These are phyloP conservation scores for Ormosia semicastrata DNA, from an alignment of 306 rosid species.

Conservation along the genomic window DNA sequence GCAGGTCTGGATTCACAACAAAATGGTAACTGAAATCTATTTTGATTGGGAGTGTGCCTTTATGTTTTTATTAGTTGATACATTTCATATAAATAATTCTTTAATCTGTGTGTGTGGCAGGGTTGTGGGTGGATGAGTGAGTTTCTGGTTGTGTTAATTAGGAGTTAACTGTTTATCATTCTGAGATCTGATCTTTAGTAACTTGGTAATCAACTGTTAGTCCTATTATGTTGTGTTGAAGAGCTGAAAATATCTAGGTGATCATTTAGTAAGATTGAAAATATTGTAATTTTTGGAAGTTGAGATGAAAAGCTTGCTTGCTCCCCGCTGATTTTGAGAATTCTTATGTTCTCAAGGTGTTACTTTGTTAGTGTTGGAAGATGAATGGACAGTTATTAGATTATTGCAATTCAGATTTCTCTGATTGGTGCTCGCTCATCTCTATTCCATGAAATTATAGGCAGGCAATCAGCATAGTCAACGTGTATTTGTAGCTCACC, in stretches of 20 bases:
- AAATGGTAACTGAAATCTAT: constrained; percentile 33
- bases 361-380: not conserved
- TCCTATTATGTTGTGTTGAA: not conserved
- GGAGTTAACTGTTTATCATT: not conserved
- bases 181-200: not conserved
- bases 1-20: constrained; percentile 41
- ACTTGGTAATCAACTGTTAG: not conserved
- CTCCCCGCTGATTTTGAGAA: not conserved
- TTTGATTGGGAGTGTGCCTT: constrained; percentile 14
- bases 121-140: not conserved
- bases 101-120: not conserved
- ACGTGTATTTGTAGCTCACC: not conserved
- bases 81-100: constrained; percentile 3
- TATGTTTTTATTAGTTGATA: constrained; percentile 14
- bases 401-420: constrained; percentile 7
- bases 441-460: constrained; percentile 10
- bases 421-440: not conserved
- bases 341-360: not conserved
- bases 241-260: not conserved
- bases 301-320: constrained; percentile 3
- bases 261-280: constrained; percentile 6
- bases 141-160: not conserved
- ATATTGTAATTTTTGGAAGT: not conserved
- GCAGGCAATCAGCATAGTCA: constrained; percentile 8
- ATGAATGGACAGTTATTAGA: not conserved